Conservation (phyloP, 768 basidiomycete genomes). For the Pleurotus ostreatus region DNA sequence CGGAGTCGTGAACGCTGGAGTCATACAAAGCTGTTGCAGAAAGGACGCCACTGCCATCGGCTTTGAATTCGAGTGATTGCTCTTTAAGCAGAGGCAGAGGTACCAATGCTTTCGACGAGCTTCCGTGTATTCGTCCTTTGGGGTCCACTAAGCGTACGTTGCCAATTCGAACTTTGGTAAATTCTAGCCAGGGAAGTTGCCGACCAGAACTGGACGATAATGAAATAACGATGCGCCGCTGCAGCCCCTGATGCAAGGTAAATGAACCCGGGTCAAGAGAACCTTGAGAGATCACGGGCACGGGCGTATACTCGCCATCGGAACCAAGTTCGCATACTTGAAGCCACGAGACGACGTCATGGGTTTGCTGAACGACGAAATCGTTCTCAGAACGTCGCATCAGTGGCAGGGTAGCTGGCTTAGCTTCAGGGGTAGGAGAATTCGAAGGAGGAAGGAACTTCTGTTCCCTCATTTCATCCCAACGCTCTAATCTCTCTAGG, state of each 20-base stretch:
- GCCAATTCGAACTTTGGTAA: constrained; percentile 73
- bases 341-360: constrained; percentile 88
- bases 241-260: constrained; percentile 88
- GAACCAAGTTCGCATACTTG: constrained; percentile 85
- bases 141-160: constrained; percentile 82
- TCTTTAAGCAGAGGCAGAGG: constrained; percentile 74
- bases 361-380: constrained; percentile 80
- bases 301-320: constrained; percentile 79
- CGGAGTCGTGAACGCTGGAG: constrained; percentile 84
- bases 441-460: constrained; percentile 39
- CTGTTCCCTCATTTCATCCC: constrained; percentile 91
- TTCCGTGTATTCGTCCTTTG: constrained; percentile 78
- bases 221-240: constrained; percentile 73
- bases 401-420: constrained; percentile 43
- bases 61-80: constrained; percentile 68
- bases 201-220: constrained; percentile 86
- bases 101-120: constrained; percentile 64
- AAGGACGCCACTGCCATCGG: constrained; percentile 79
- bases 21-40: constrained; percentile 84
- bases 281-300: constrained; percentile 75
- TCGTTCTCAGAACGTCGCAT: constrained; percentile 95
- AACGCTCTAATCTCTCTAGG: constrained; percentile 83
- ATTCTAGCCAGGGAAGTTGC: constrained; percentile 82
- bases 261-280: constrained; percentile 81
- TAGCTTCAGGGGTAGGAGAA: constrained; percentile 33